These are phyloP conservation scores for Aureobasidium subglaciale DNA, from an alignment of 2,329 filamentous ascomycete species.

Conservation along the genomic window DNA sequence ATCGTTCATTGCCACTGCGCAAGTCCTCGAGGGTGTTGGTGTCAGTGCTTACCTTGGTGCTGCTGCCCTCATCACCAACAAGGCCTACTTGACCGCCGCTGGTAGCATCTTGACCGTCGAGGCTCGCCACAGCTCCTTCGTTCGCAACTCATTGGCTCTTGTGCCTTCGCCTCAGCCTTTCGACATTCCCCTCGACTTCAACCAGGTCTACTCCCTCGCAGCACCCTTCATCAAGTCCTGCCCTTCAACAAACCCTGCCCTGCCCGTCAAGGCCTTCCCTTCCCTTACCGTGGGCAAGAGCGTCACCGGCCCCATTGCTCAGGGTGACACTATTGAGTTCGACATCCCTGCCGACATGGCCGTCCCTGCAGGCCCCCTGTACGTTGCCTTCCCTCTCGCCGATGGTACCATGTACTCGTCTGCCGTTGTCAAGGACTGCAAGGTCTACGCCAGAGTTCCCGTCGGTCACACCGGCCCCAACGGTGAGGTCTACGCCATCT, in stretches of 20 bases:
- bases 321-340: conserved; percentile 20
- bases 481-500: conserved; percentile 24
- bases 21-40: conserved; percentile 52
- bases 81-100: conserved; percentile 53
- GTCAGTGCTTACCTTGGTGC: conserved; percentile 57
- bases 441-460: conserved; percentile 13
- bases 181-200: conserved; percentile 51
- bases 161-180: conserved; percentile 53
- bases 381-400: conserved; percentile 22
- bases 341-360: conserved; percentile 18
- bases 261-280: conserved; percentile 49
- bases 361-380: conserved; percentile 22
- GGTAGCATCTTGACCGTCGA: conserved; percentile 59
- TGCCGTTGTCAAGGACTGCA: conserved; percentile 13
- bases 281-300: conserved; percentile 17
- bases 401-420: conserved; percentile 19
- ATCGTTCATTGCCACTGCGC: conserved; percentile 46
- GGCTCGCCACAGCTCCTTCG: conserved; percentile 56
- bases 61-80: conserved; percentile 50
- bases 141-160: conserved; percentile 43
- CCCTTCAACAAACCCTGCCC: conserved; percentile 45
- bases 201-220: conserved; percentile 59
- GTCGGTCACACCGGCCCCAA: conserved; percentile 19
- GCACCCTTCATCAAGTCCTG: conserved; percentile 54
- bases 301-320: background rate